A percentile compares a stretch with the other conserved stretches of the same genome.
phyloP scores from a whole-genome alignment of 2,329 filamentous ascomycete genomes.

The Cytospora piceae region DNA sequence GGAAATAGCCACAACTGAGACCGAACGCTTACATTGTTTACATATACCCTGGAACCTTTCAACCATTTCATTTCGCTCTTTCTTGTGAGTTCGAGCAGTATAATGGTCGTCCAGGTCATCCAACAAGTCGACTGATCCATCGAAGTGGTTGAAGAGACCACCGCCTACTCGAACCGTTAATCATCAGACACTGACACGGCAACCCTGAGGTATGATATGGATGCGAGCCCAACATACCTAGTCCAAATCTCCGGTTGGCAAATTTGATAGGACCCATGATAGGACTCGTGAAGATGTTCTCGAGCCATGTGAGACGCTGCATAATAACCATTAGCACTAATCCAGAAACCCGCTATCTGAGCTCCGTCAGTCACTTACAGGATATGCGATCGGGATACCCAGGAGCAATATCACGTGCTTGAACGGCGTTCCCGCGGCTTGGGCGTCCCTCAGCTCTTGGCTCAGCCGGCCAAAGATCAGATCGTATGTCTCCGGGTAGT shows the following conservation, averaged over 20 bases:
- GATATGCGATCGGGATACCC: conserved; percentile 86
- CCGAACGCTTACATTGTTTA: conserved; percentile 58
- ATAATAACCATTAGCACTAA: conserved; percentile 28
- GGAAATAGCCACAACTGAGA: too few relatives aligned
- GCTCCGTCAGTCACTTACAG: conserved; percentile 50
- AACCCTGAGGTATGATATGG: background rate
- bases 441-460: conserved; percentile 69
- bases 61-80: conserved; percentile 78
- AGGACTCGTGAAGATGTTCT: conserved; percentile 87
- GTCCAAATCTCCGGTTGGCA: conserved; percentile 85
- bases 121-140: conserved; percentile 88
- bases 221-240: conserved; percentile 49
- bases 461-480: conserved; percentile 77
- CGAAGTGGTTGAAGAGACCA: conserved; percentile 89
- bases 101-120: conserved; percentile 97
- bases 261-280: conserved; percentile 88
- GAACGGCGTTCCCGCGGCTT: conserved; percentile 71
- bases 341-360: conserved; percentile 44
- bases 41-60: conserved; percentile 82
- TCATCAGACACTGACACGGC: background rate
- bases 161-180: conserved; percentile 55
- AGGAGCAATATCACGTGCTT: conserved; percentile 86
- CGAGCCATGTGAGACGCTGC: conserved; percentile 88
- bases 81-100: conserved; percentile 88
- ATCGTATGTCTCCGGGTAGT: conserved; percentile 90